A percentile compares a stretch with the other conserved stretches of the same genome.
phyloP scores from a whole-genome alignment of 2,329 filamentous ascomycete species.

The Penicillium olsonii region DNA sequence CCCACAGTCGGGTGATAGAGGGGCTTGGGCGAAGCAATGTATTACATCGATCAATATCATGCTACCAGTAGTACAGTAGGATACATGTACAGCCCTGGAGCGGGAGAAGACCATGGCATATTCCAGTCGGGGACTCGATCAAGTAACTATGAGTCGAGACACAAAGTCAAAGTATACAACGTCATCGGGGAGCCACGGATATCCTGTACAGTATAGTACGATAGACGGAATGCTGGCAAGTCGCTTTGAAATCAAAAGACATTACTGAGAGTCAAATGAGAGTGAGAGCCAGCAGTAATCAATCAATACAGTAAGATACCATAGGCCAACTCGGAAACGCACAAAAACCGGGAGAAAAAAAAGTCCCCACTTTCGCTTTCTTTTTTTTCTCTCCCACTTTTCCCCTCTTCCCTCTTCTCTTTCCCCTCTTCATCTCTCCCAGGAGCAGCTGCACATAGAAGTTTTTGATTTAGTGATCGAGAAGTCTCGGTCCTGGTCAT shows the following conservation, averaged over 20 bases:
- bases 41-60: no score
- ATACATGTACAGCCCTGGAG: no score
- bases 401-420: slow-evolving; percentile 32
- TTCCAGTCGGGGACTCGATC: no score
- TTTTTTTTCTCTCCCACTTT: slow-evolving; percentile 33
- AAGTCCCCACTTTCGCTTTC: slow-evolving; percentile 30
- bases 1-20: not conserved
- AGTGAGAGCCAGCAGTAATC: not conserved
- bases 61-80: no score
- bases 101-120: no score
- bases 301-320: not conserved
- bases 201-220: not conserved
- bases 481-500: slow-evolving; percentile 46
- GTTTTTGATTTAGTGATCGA: slow-evolving; percentile 44
- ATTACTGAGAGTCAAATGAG: not conserved
- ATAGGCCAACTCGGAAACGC: slow-evolving; percentile 19
- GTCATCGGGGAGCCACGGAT: no score
- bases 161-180: no score
- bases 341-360: slow-evolving; percentile 27
- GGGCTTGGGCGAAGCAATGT: not conserved
- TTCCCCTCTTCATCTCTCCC: slow-evolving; percentile 30
- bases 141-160: no score
- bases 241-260: slow-evolving; percentile 10
- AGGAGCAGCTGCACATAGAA: slow-evolving; percentile 44
- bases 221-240: not conserved